Base-by-base conservation (phyloP, 1,139 yeast genomes). In the Diutina ranongensis region DNA sequence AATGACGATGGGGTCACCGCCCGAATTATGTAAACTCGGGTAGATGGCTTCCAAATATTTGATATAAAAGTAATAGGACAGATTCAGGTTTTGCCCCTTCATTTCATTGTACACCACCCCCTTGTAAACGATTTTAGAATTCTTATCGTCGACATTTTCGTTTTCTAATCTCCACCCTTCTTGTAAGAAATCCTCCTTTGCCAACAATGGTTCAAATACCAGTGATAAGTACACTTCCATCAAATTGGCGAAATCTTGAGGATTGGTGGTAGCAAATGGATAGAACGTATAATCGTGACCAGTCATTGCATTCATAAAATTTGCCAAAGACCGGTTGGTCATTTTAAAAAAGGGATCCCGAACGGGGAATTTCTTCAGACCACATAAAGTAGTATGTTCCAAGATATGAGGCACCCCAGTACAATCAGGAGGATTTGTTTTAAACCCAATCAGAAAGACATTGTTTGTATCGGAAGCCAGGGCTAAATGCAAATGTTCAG, bases 281-380 rank as follows among this genome's bases (percentile, higher is more conserved):
- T 85, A 92, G 61, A 81, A 89, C 0, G 98, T 92, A 57, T 87
- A 88, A 62, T 92, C 97, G 54, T 85, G 89, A 16, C 95, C 98
- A 0, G 99, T 92, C 96, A 92, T 86, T 13, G 99, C 99, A 60
- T 92, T 92, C 99, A 92, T 92, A 63, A 88, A 92, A 61, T 87
- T 92, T 36, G 97, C 82, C 56, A 92, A 67, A 2, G 75, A 74
- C 54, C 97, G 68, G 59, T 89, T 92, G 49, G 92, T 71, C 98
- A 92, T 92, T 61, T 92, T 89, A 73, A 92, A 94, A 62, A 92
- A 92, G 2, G 99, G 98, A 62, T 92, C 98, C 54, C 97, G 72
- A 2, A 92, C 97, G 0, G 97, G 97, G 60, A 77, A 92, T 58
- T 83, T 84, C 49, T 74, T 69, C 1, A 96, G 86, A 3, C 98